Evolutionary conservation across 805 yeast species (phyloP), one percentile per base, ranked within the genome.

Genomic region (Pichia nakasei): DNA sequence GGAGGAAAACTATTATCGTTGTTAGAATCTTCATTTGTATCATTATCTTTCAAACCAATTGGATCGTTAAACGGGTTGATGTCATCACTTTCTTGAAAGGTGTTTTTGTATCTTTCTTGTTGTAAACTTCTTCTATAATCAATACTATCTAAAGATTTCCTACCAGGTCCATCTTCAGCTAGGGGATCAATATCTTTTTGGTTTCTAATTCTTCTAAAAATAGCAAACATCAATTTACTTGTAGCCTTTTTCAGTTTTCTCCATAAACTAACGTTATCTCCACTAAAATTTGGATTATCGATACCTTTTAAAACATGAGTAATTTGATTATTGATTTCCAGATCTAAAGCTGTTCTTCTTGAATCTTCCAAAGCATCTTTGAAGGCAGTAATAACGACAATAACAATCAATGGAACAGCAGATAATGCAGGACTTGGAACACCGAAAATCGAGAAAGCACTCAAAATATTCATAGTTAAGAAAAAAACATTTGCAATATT

Each of bases 401-500:
- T 84, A 37, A 82, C 91, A 60, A 84, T 79, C 58, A 85, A 70
- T 2, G 94, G 94, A 26, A 82, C 91, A 6, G 85, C 80, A 9
- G 84, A 72, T 39, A 85, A 58, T 2, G 78, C 85, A 1, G 94
- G 94, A 46, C 73, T 76, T 3, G 88, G 82, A 26, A 85, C 94
- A 58, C 94, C 94, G 60, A 85, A 85, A 34, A 85, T 80, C 41
- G 72, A 69, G 59, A 83, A 82, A 2, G 76, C 84, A 48, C 96
- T 96, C 49, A 91, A 65, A 51, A 91, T 80, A 56, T 82, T 82
- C 65, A 86, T 69, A 31, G 79, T 67, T 54, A 91, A 67, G 72
- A 91, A 91, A 67, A 88, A 91, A 41, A 86, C 68, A 64, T 91
- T 91, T 37, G 98, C 98, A 49, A 89, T 76, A 61, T 89, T 91